phyloP scores from a whole-genome alignment of 1,139 yeast species.

The Sugiyamaella neomexicana region DNA sequence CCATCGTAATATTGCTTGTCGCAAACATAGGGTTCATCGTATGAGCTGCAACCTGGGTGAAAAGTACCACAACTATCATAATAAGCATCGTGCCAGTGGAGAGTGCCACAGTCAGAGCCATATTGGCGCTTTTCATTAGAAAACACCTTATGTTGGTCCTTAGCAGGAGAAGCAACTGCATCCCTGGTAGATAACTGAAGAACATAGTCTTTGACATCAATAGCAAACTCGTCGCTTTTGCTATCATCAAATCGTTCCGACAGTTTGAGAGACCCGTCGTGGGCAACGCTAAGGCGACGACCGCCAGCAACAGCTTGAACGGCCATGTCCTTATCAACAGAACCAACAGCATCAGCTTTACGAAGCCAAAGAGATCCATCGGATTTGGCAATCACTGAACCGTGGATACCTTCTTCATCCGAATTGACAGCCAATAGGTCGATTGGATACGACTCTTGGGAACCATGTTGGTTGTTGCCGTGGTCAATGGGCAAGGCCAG shows the following conservation, averaged over 20 bases:
- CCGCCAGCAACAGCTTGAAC: constrained; percentile 19
- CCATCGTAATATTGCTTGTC: constrained; percentile 12
- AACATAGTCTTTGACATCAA: constrained; percentile 19
- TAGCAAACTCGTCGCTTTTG: constrained; percentile 14
- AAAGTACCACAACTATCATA: constrained; percentile 1
- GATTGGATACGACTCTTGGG: not conserved
- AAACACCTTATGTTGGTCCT: constrained; percentile 17
- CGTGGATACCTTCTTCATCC: constrained; percentile 9
- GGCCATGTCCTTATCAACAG: constrained; percentile 14
- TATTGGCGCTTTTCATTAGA: constrained; percentile 4
- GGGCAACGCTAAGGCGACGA: constrained; percentile 14
- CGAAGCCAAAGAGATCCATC: constrained; percentile 22
- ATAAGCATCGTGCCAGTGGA: constrained; percentile 10
- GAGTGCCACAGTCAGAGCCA: not conserved
- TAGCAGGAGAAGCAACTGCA: constrained; percentile 19
- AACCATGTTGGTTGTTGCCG: not conserved
- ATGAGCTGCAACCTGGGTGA: constrained; percentile 3
- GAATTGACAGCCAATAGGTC: constrained; percentile 17
- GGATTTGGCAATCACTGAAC: constrained; percentile 16
- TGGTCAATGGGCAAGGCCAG: constrained; percentile 20
- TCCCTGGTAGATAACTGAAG: constrained; percentile 17
- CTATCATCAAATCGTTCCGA: constrained; percentile 11
- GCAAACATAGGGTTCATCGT: constrained; percentile 10
- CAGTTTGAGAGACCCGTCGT: constrained; percentile 20
- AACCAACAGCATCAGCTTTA: constrained; percentile 16